A percentile compares a stretch with the other conserved stretches of the same genome.
These are phyloP conservation scores for Kwoniella heveanensis DNA, from an alignment of 768 basidiomycete species.

Conservation along the genomic window DNA sequence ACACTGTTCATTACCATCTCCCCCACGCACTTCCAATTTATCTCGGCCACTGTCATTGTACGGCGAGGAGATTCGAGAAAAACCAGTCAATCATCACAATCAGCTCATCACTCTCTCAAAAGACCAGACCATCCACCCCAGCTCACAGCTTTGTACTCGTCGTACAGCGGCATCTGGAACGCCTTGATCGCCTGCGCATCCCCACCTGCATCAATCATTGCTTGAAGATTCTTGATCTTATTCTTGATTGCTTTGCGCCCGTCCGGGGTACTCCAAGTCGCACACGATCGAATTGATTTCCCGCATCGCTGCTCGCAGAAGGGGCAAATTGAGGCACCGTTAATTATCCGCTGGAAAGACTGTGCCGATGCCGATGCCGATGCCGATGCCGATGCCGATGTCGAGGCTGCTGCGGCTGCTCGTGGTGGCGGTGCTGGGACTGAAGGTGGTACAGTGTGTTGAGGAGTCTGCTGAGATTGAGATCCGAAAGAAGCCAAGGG, in stretches of 20 bases:
- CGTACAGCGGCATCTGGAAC: slow-evolving; percentile 6
- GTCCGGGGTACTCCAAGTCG: slow-evolving; percentile 4
- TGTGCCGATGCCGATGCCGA: neutral
- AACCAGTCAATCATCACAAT: no score
- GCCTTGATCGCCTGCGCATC: neutral
- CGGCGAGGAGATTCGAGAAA: no score
- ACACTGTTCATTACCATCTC: no score
- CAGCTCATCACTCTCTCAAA: no score
- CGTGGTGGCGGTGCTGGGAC: no score
- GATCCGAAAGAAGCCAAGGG: no score
- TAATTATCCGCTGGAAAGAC: neutral
- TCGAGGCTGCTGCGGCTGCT: no score
- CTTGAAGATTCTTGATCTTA: slow-evolving; percentile 11
- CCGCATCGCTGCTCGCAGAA: slow-evolving; percentile 21
- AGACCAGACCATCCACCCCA: no score
- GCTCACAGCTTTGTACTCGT: slow-evolving; percentile 14
- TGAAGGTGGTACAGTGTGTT: no score
- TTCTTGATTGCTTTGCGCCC: slow-evolving; percentile 20
- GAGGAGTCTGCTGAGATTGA: no score
- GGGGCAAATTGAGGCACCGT: slow-evolving; percentile 2
- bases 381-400: neutral
- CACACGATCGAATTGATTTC: slow-evolving; percentile 9
- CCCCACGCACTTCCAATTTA: no score
- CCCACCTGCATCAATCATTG: neutral
- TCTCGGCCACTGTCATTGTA: no score